Base-by-base conservation (phyloP, 768 basidiomycete genomes). In the Dioszegia crocea region DNA sequence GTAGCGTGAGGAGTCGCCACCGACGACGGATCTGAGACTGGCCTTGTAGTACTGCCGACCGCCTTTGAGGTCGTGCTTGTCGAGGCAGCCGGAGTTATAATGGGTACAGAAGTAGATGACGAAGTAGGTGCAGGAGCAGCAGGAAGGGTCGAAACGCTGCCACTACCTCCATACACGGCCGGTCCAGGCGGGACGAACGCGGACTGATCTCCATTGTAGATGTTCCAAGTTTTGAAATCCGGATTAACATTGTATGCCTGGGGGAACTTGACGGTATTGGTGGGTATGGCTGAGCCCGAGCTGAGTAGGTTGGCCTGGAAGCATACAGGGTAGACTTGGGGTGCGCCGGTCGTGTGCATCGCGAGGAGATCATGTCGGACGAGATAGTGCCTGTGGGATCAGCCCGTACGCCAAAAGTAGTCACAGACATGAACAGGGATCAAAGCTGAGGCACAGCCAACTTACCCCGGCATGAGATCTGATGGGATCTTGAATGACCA, bases 401-500 rank as follows among this genome's bases (percentile, higher is more conserved):
- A 33, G 33, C 14, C 33, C 6, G 33, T 33, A 33, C 33, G n/a
- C n/a, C n/a, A n/a, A 33, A 33, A 6, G 33, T 14, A 33, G 33
- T 33, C 33, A 33, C 6, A 33, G 33, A 33, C 8, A n/a, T n/a
- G n/a, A n/a, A n/a, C n/a, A n/a, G n/a, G n/a, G n/a, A n/a, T n/a
- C n/a, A n/a, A n/a, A 23, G 21, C 12, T 21, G 26, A 6, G 21
- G 19, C n/a, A 24, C 4, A 24, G 5, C 16, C 3, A 16, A 30
- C 47, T 48, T 24, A 48, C 47, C 47, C 47, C 3, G 47, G 47
- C 27, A 27, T 27, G 5, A 48, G 24, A 26, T 48, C 47, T 6
- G 47, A 14, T 8, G 47, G 47, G 47, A 48, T 48, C 29, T 48
- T 48, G 27, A 29, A 48, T 26, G 24, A 16, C 47, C 47, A 48